phyloP scores from a whole-genome alignment of 2,329 filamentous ascomycete genomes.

The Stemphylium beticola region DNA sequence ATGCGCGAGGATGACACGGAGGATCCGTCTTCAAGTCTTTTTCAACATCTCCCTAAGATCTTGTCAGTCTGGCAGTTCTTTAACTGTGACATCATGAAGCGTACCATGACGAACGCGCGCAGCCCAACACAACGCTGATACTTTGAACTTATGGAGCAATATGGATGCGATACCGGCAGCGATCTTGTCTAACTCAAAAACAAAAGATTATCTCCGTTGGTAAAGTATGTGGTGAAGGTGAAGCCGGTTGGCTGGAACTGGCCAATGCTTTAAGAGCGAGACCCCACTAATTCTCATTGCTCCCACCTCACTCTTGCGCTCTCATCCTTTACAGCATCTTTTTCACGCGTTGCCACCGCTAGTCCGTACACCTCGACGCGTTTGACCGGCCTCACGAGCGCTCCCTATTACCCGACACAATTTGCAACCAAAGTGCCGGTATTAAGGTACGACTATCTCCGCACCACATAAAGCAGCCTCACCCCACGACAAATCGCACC shows the following conservation, averaged over 20 bases:
- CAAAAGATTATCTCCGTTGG: constrained; percentile 2
- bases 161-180: neutral
- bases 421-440: constrained; percentile 15
- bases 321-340: constrained; percentile 22
- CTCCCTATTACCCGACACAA: constrained; percentile 19
- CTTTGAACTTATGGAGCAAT: neutral
- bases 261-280: constrained; percentile 30
- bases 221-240: constrained; percentile 16
- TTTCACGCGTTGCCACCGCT: constrained; percentile 34
- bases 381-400: constrained; percentile 13
- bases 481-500: constrained; percentile 18
- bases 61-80: constrained; percentile 13
- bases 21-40: constrained; percentile 76
- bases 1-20: constrained; percentile 86
- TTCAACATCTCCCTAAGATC: constrained; percentile 58
- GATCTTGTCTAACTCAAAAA: neutral
- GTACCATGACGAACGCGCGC: constrained; percentile 36
- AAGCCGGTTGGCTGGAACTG: constrained; percentile 22
- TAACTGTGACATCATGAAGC: constrained; percentile 34
- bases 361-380: constrained; percentile 23
- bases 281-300: constrained; percentile 39
- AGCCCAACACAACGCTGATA: constrained; percentile 4
- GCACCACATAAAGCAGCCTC: constrained; percentile 28
- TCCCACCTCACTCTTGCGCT: constrained; percentile 34
- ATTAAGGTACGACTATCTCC: constrained; percentile 26